Evolutionary conservation across 2,329 filamentous ascomycete species (phyloP).

Genomic region (Alternaria tenuissima): DNA sequence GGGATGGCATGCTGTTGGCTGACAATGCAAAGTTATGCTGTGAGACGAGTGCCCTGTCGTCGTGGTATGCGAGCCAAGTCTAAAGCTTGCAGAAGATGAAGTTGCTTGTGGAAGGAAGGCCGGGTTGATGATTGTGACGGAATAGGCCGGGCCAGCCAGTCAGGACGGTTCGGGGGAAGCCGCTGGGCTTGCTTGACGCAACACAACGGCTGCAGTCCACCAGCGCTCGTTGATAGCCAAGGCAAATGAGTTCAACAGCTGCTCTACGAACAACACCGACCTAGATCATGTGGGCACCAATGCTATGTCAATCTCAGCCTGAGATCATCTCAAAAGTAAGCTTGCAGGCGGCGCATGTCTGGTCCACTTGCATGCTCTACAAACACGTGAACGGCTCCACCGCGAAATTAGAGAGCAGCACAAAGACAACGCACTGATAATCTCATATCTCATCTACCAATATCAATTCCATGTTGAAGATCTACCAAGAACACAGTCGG

Average conservation of each 20-base stretch:
- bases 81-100: neutral
- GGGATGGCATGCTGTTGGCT: neutral
- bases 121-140: neutral
- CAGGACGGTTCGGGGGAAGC: neutral
- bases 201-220: neutral
- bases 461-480: accelerated
- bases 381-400: neutral
- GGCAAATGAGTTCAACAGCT: neutral
- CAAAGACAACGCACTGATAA: neutral
- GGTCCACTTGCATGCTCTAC: neutral
- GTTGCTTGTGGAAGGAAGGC: neutral
- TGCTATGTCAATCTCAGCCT: neutral
- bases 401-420: neutral
- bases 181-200: neutral
- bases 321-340: neutral
- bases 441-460: neutral
- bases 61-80: neutral
- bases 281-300: neutral
- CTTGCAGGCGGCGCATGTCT: neutral
- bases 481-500: accelerated
- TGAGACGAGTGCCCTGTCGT: neutral
- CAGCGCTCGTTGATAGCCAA: neutral
- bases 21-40: neutral
- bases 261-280: neutral
- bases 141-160: neutral